Base-by-base conservation (phyloP, 2,329 filamentous ascomycete species). In the Sporothrix sp. region DNA sequence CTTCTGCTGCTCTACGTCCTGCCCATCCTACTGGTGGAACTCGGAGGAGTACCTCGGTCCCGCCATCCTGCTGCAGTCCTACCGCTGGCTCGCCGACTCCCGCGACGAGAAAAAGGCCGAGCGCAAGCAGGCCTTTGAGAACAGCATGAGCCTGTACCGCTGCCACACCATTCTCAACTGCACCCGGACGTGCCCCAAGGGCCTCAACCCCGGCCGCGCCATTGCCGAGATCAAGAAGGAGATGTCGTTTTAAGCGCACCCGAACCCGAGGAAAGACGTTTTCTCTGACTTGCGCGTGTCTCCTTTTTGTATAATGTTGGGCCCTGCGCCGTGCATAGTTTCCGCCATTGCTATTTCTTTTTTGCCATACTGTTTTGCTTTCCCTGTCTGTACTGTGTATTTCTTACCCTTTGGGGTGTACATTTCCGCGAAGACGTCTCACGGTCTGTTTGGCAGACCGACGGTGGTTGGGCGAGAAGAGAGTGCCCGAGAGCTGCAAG, bases 1-100 rank as follows among this genome's bases (percentile, higher is more conserved):
- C 77, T 91, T 91, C 61, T 98, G 93, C 83, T 98, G 93, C 82
- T 93, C 87, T 59, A 98, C 93, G 20, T 95, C 91, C 42, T 98
- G 93, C 78, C 93, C 93, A n/a, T 96, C 89, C 16, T 98, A 98
- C 79, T 98, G 93, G 93, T 98, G 93, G 93, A 98, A 98, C 77
- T 83, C 85, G 61, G 90, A 97, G 73, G 90, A 97, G 71, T 98
- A 98, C 75, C 87, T 98, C 46, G 93, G 93, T 57, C 93, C 93
- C 54, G 93, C 93, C 59, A 87, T 98, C 55, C 85, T 98, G 48
- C 82, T 98, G 59, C 93, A 98, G 74, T 95, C 89, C 8, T 98
- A 97, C 82, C 83, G 91, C 66, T 98, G 93, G 93, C 78, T 98
- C 59, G 85, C 84, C 65, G 93, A 98, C 69, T 94, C 87, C 38